These are phyloP conservation scores for Vitis hybrid DNA, from an alignment of 177 flowering plant genomes.

Conservation along the genomic window DNA sequence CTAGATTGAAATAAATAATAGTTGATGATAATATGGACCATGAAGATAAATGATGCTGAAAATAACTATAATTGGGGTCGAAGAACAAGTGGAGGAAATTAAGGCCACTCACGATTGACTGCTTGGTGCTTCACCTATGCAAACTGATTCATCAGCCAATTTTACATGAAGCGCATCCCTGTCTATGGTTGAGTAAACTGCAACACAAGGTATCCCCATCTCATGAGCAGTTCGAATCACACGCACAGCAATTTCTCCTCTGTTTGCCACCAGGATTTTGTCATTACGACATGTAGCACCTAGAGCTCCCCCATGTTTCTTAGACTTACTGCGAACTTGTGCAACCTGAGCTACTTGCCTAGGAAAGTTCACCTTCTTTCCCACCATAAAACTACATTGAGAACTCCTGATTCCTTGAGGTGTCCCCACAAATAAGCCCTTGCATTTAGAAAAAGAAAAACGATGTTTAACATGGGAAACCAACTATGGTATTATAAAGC, in stretches of 20 bases:
- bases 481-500: neutral
- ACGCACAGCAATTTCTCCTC: slow-evolving; percentile 99
- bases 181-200: slow-evolving; percentile 95
- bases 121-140: slow-evolving; percentile 99
- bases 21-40: neutral
- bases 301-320: slow-evolving; percentile 64
- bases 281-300: slow-evolving; percentile 59
- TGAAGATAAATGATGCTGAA: neutral
- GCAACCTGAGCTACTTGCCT: slow-evolving; percentile 40
- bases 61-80: neutral
- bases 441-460: neutral
- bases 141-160: slow-evolving; percentile 94
- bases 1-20: neutral
- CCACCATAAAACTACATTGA: slow-evolving; percentile 69
- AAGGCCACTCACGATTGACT: slow-evolving; percentile 79
- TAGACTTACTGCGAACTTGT: slow-evolving; percentile 32
- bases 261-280: slow-evolving; percentile 90
- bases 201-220: slow-evolving; percentile 97
- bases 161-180: slow-evolving; percentile 97
- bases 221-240: slow-evolving; percentile 97
- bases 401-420: slow-evolving; percentile 53
- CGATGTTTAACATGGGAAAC: neutral
- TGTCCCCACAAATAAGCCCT: slow-evolving; percentile 45
- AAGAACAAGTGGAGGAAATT: slow-evolving; percentile 5
- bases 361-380: slow-evolving; percentile 52